phyloP scores from a whole-genome alignment of 169 alveolate species.

The Eimeria mitis region DNA sequence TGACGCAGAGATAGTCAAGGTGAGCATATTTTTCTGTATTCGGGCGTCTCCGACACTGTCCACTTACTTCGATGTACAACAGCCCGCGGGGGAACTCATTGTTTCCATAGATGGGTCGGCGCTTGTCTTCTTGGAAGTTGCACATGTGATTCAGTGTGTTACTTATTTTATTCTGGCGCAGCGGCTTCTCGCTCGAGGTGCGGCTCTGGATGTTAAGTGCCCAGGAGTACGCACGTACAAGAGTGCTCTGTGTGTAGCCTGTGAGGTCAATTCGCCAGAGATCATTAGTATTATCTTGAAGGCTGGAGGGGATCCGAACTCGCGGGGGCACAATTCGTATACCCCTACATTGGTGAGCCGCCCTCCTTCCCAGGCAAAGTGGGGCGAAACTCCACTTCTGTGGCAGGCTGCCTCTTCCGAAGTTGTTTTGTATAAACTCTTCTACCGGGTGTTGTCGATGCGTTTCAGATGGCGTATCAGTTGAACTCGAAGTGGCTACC shows the following conservation, averaged over 20 bases:
- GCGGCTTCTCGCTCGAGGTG: conserved; percentile 88
- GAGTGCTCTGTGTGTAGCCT: conserved; percentile 94
- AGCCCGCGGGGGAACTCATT: neutral
- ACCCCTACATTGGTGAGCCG: conserved; percentile 89
- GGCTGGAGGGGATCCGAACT: conserved; percentile 92
- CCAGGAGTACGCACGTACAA: conserved; percentile 90
- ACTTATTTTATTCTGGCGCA: conserved; percentile 48
- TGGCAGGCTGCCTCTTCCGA: neutral
- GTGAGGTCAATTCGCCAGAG: conserved; percentile 89
- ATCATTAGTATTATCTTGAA: conserved; percentile 88
- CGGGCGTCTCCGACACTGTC: neutral
- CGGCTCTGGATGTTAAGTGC: conserved; percentile 85
- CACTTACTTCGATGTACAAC: neutral
- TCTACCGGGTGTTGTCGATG: neutral
- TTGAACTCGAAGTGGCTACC: conserved; percentile 89
- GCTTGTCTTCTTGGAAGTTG: neutral
- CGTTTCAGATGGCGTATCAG: conserved; percentile 88
- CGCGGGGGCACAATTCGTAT: conserved; percentile 88
- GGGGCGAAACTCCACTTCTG: neutral
- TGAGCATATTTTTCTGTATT: neutral
- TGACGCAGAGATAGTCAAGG: conserved; percentile 80
- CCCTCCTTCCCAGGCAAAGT: neutral
- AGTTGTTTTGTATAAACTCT: no score
- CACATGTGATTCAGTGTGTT: neutral
- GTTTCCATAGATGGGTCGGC: neutral